Evolutionary conservation across 257 asterid genomes (phyloP), one percentile per base, ranked within the genome.

Genomic region (Solanum gracilifrons): DNA sequence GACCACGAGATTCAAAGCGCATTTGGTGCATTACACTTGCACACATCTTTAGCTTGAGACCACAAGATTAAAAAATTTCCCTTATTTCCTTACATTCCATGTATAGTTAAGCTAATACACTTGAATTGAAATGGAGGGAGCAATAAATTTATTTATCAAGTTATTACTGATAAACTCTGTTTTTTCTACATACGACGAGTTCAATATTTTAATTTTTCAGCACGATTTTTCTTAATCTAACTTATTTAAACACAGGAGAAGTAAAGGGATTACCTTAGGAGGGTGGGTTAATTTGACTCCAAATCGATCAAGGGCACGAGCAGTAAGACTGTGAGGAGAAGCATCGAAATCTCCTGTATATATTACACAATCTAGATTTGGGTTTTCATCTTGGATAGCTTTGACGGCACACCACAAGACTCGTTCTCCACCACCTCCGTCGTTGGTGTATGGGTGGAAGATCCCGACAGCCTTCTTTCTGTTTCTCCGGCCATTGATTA

Each of bases 381-480:
- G 98, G 12, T 90, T 88, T 86, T 91, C 94, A 60, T 96, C 99
- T 87, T 97, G 99, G 87, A 97, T 90, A 72, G 98, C 98, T 90
- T 95, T 96, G 39, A 97, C 98, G 87, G 99, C 96, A 89, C 99
- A 97, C 99, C 99, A 95, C 29, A 97, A 93, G 58, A 97, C 98
- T 74, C 99, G 93, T 93, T 97, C 99, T 46, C 98, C 99, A n/a
- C 99, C 99, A 66, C 99, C 99, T 83, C 99, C 99, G 84, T 97
- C 99, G 86, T 95, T 95, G 84, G 99, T 95, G 94, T 91, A 95
- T 1, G 99, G 98, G 60, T 97, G 98, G 90, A 97, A 97, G 92
- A 97, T 91, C 66, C 94, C 99, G 8, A 92, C 94, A 1, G 95
- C 93, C 87, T 84, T 93, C 77, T 89, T 94, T 82, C 89, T 92